A percentile compares a stretch with the other conserved stretches of the same genome.
These are phyloP conservation scores for Capsicum chinense DNA, from an alignment of 257 asterid species.

Conservation along the genomic window DNA sequence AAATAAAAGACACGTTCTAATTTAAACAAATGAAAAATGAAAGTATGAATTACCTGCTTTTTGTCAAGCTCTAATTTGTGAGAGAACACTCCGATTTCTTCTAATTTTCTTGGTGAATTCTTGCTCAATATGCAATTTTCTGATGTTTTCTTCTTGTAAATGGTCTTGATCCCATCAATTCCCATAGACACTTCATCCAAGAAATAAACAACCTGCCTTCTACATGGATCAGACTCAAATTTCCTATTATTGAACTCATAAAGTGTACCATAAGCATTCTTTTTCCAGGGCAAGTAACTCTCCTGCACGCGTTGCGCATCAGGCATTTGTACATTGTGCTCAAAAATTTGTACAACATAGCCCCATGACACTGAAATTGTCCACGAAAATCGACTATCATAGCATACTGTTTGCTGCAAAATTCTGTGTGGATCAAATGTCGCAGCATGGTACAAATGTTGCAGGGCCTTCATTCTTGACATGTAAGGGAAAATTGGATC, in stretches of 20 bases:
- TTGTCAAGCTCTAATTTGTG: slow-evolving; percentile 35
- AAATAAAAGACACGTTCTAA: not conserved
- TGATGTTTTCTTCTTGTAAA: slow-evolving; percentile 40
- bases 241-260: slow-evolving; percentile 65
- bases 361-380: slow-evolving; percentile 82
- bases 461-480: slow-evolving; percentile 54
- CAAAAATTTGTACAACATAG: slow-evolving; percentile 64
- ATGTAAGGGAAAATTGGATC: slow-evolving; percentile 73
- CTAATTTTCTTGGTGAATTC: slow-evolving; percentile 41
- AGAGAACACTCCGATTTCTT: slow-evolving; percentile 51
- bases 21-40: not conserved
- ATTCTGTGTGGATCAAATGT: slow-evolving; percentile 59
- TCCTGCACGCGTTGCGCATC: slow-evolving; percentile 59
- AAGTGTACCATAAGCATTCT: slow-evolving; percentile 56
- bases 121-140: slow-evolving; percentile 48
- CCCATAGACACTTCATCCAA: slow-evolving; percentile 44
- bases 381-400: slow-evolving; percentile 49
- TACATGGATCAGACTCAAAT: slow-evolving; percentile 56
- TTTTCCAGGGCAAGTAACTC: slow-evolving; percentile 77
- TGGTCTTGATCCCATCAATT: slow-evolving; percentile 46
- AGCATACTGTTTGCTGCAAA: slow-evolving; percentile 83
- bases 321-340: slow-evolving; percentile 57
- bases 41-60: slow-evolving; percentile 49
- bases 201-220: slow-evolving; percentile 59
- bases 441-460: slow-evolving; percentile 62